Conservation (phyloP, 2,329 filamentous ascomycete genomes). For the Cordyceps pruinosa region DNA sequence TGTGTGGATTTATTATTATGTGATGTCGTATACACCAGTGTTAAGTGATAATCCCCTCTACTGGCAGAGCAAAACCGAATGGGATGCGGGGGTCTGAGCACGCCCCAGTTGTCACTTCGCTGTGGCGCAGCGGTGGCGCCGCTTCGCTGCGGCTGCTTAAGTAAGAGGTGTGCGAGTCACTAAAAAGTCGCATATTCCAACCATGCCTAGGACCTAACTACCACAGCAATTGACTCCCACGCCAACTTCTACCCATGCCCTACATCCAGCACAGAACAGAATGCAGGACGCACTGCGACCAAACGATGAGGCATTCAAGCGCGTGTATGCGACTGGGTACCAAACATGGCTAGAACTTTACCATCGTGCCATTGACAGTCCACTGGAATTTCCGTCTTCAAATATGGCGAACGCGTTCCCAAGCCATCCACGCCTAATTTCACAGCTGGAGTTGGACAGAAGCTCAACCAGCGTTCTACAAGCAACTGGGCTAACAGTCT, state of each 20-base stretch:
- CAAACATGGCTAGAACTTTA: constrained; percentile 6
- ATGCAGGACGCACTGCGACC: constrained; percentile 10
- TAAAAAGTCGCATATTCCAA: too few relatives aligned
- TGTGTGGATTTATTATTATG: background rate
- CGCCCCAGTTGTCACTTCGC: too few relatives aligned
- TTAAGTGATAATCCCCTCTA: too few relatives aligned
- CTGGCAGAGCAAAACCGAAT: too few relatives aligned
- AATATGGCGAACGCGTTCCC: constrained; percentile 8
- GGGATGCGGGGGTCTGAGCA: too few relatives aligned
- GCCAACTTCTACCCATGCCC: too few relatives aligned
- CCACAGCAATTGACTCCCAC: too few relatives aligned
- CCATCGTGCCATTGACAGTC: background rate
- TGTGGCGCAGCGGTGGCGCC: too few relatives aligned
- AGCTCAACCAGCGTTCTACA: background rate
- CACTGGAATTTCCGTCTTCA: background rate
- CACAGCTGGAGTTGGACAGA: background rate
- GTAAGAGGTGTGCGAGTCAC: too few relatives aligned
- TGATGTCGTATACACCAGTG: background rate
- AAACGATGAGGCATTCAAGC: constrained; percentile 4
- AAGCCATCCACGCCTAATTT: constrained; percentile 7
- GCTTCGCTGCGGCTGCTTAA: too few relatives aligned
- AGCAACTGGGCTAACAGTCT: background rate
- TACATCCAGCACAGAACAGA: background rate
- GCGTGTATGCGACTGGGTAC: constrained; percentile 8
- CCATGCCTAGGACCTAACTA: too few relatives aligned